Evolutionary conservation across 495 filamentous ascomycete genomes (phyloP).

Genomic region (Aspergillus ostianus): DNA sequence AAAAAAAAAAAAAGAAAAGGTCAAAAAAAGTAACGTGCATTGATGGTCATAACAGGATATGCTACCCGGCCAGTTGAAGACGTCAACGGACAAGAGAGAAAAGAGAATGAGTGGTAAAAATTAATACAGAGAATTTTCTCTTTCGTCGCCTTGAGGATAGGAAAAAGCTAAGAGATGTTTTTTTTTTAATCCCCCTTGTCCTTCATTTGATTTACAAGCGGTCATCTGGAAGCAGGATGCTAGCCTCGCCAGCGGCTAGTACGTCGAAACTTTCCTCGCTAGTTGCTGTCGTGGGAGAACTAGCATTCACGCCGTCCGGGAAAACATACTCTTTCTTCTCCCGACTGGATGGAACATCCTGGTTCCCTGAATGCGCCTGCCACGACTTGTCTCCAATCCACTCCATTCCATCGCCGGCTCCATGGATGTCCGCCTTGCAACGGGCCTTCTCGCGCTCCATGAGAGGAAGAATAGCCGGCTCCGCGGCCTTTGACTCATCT

Average conservation of each 20-base stretch:
- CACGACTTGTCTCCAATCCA: slow-evolving; percentile 54
- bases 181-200: slow-evolving; percentile 2
- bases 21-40: slow-evolving; percentile 10
- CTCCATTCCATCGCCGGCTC: slow-evolving; percentile 50
- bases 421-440: slow-evolving; percentile 26
- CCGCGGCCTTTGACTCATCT: slow-evolving; percentile 14
- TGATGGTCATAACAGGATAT: neutral
- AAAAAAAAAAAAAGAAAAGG: slow-evolving; percentile 11
- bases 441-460: slow-evolving; percentile 44
- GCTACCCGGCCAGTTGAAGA: neutral
- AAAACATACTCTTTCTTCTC: slow-evolving; percentile 23
- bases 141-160: neutral
- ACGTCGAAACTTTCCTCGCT: slow-evolving; percentile 68
- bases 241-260: slow-evolving; percentile 46
- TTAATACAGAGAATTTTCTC: neutral
- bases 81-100: neutral
- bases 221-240: slow-evolving; percentile 35
- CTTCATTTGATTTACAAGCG: slow-evolving; percentile 13
- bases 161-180: neutral
- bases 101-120: neutral
- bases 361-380: slow-evolving; percentile 13
- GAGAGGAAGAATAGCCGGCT: slow-evolving; percentile 31
- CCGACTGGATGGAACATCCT: slow-evolving; percentile 20
- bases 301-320: slow-evolving; percentile 22
- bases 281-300: slow-evolving; percentile 39